A percentile compares a stretch with the other conserved stretches of the same genome.
phyloP scores from a whole-genome alignment of 208 protist species.

The Leishmania guyanensis region DNA sequence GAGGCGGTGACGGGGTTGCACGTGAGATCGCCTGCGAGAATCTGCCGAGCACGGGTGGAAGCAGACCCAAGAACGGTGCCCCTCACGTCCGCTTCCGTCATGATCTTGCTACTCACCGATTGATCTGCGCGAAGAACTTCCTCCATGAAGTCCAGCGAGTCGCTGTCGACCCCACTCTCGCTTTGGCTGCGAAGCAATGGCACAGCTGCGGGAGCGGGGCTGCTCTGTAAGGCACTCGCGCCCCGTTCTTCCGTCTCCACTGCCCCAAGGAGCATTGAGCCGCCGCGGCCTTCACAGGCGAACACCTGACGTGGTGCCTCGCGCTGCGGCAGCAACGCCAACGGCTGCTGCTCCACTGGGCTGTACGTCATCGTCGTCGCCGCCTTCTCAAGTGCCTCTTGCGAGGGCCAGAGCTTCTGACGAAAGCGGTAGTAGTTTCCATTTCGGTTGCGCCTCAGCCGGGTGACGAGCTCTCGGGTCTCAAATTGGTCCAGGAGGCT shows the following conservation, averaged over 20 bases:
- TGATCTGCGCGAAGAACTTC: constrained; percentile 26
- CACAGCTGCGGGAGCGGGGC: not conserved
- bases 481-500: constrained; percentile 75
- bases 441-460: constrained; percentile 55
- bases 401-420: constrained; percentile 76
- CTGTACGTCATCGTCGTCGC: constrained; percentile 66
- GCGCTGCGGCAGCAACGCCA: constrained; percentile 51
- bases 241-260: not conserved
- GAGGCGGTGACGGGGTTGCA: constrained; percentile 2
- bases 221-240: not conserved
- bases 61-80: constrained; percentile 67
- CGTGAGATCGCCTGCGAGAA: constrained; percentile 49
- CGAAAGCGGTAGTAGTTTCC: constrained; percentile 87
- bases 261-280: constrained; percentile 48
- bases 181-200: not conserved
- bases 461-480: constrained; percentile 31
- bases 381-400: constrained; percentile 62
- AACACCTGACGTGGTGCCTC: constrained; percentile 30
- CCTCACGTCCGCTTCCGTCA: constrained; percentile 48
- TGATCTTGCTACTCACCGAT: constrained; percentile 54
- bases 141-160: constrained; percentile 21
- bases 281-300: constrained; percentile 53
- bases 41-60: constrained; percentile 35
- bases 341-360: constrained; percentile 69
- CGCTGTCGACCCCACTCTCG: not conserved